Evolutionary conservation across 2,329 filamentous ascomycete genomes (phyloP), one percentile per base, ranked within the genome.

Genomic region (Esteya vermicola): DNA sequence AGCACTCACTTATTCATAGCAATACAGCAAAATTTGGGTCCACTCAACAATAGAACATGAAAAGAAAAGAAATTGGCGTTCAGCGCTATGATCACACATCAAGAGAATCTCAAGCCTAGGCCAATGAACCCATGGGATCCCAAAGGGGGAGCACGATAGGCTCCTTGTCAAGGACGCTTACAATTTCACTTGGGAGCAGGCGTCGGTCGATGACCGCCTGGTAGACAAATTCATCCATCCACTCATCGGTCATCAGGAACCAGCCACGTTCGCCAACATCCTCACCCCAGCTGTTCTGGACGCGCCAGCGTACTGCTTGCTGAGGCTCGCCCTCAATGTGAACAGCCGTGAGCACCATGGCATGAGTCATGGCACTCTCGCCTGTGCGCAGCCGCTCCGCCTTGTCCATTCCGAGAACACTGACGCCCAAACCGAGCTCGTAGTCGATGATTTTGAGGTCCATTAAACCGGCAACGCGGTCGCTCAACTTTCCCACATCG

Each of bases 291-390:
- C 75, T 81, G 55, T 93, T 93, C 68, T 93, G 81, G 7, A 93
- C 84, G 40, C 85, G 67, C 86, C 86, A 94, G 33, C 85, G 65
- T 10, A 45, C 36, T 5, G 44, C 19, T 1, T 85, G 72, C 3
- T 75, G 68, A 57, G 75, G 71, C 1, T 73, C 60, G 22, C 70
- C 64, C 44, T 82, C 78, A 3, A 93, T 57, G 53, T 94, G 85
- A 34, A 93, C 86, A 1, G 75, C 86, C 3, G 85, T 93, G 45
- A 94, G 60, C 0, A 93, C 84, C 86, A 93, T 93, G 5, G 86
- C 86, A 52, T 93, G 86, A 1, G 85, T 93, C 85, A 94, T 93
- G 38, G 74, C 69, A 40, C 73, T 80, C 60, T 93, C 85, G 10
- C 82, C 77, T 0, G 78, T 79, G 50, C 72, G 65, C 34, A 94